phyloP scores from a whole-genome alignment of 345 rosid species.

The Gynandropsis gynandra region DNA sequence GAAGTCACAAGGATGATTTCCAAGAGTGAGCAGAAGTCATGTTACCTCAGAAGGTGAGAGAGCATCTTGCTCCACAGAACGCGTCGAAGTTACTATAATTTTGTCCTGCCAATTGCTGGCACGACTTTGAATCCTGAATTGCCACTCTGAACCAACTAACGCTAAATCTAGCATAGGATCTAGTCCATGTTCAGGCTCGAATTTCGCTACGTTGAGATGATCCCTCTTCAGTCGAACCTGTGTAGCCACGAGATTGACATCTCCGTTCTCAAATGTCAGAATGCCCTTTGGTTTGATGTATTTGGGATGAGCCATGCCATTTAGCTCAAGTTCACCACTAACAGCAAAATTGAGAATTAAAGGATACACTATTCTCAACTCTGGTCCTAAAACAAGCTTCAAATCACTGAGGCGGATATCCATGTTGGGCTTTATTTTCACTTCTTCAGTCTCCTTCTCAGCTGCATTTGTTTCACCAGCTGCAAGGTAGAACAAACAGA shows the following conservation, averaged over 20 bases:
- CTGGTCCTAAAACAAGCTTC: slow-evolving; percentile 93
- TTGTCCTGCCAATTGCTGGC: slow-evolving; percentile 98
- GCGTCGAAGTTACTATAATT: slow-evolving; percentile 82
- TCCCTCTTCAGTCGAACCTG: slow-evolving; percentile 95
- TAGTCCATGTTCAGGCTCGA: slow-evolving; percentile 87
- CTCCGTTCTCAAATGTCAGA: slow-evolving; percentile 92
- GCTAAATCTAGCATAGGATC: slow-evolving; percentile 93
- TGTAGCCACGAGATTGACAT: slow-evolving; percentile 95
- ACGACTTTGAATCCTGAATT: slow-evolving; percentile 90
- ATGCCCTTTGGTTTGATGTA: slow-evolving; percentile 81
- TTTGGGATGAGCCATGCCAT: slow-evolving; percentile 91
- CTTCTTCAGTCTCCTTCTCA: slow-evolving; percentile 58
- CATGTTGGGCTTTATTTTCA: slow-evolving; percentile 63
- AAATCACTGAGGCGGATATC: slow-evolving; percentile 83
- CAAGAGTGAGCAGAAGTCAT: not conserved
- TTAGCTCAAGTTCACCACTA: slow-evolving; percentile 88
- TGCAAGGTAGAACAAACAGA: slow-evolving; percentile 23
- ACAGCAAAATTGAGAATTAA: slow-evolving; percentile 87
- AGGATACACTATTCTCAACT: slow-evolving; percentile 84
- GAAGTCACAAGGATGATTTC: not conserved
- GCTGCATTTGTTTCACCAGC: slow-evolving; percentile 61
- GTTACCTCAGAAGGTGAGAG: slow-evolving; percentile 90
- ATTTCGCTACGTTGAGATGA: slow-evolving; percentile 85
- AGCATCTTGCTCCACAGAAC: slow-evolving; percentile 91
- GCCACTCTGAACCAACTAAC: slow-evolving; percentile 98